Evolutionary conservation across 495 filamentous ascomycete genomes (phyloP).

Genomic region (Cercophora newfieldiana): DNA sequence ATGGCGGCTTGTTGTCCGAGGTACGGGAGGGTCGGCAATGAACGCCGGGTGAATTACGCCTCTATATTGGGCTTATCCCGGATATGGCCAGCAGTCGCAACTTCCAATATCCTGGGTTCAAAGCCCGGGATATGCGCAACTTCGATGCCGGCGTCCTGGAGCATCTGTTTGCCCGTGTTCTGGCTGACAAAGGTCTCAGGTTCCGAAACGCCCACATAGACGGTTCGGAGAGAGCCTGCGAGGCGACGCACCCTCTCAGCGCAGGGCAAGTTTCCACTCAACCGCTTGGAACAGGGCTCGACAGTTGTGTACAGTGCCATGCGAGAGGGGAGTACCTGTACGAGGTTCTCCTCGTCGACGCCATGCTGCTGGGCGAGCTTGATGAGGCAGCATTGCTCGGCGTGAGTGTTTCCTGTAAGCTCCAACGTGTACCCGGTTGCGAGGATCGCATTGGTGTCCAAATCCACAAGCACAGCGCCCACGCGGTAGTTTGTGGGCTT

Average conservation of each 20-base stretch:
- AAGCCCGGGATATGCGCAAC: conserved; percentile 71
- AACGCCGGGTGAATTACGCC: conserved; percentile 8
- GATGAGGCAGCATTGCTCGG: conserved; percentile 85
- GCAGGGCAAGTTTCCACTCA: conserved; percentile 81
- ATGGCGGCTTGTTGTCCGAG: not conserved
- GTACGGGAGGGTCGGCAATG: not conserved
- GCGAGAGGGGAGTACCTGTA: conserved; percentile 52
- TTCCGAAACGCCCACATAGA: conserved; percentile 87
- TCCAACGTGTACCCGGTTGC: conserved; percentile 90
- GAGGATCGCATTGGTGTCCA: conserved; percentile 61
- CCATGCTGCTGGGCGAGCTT: conserved; percentile 62
- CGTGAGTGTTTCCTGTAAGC: conserved; percentile 89
- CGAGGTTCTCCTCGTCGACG: conserved; percentile 57
- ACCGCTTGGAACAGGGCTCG: conserved; percentile 82
- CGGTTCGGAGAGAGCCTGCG: conserved; percentile 63
- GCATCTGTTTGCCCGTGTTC: conserved; percentile 69
- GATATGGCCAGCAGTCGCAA: conserved; percentile 77
- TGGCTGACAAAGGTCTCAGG: conserved; percentile 82
- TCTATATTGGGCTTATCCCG: conserved; percentile 17
- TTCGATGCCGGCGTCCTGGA: conserved; percentile 73
- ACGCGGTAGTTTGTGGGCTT: conserved; percentile 92
- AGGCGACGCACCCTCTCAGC: conserved; percentile 75
- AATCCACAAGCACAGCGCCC: conserved; percentile 75
- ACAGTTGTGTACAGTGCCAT: conserved; percentile 87
- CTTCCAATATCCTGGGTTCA: conserved; percentile 75